Evolutionary conservation across 2,329 filamentous ascomycete genomes (phyloP).

Genomic region (Tolypocladium pustulatum): DNA sequence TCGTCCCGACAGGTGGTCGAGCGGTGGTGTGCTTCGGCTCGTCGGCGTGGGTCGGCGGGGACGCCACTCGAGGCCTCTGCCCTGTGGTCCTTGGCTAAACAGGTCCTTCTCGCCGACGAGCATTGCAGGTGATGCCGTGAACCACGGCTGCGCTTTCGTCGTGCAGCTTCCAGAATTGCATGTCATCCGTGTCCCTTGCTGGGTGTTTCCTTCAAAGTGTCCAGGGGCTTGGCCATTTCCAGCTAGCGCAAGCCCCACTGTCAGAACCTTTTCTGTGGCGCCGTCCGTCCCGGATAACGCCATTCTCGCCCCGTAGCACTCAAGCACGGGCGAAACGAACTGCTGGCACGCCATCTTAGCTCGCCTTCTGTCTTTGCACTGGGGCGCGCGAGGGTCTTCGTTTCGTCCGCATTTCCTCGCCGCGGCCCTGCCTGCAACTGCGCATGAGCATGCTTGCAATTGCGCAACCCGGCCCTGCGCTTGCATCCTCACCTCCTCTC

Average conservation of each 20-base stretch:
- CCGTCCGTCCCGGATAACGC: constrained; percentile 19
- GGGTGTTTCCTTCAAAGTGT: no score
- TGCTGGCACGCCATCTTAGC: constrained; percentile 1
- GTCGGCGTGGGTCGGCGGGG: neutral
- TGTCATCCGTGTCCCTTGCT: no score
- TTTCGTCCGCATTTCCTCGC: neutral
- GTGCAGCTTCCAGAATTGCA: neutral
- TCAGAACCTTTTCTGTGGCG: neutral
- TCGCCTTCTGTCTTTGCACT: neutral
- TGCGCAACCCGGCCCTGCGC: neutral
- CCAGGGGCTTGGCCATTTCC: neutral
- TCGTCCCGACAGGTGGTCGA: neutral
- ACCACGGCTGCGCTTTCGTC: neutral
- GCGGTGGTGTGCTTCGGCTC: neutral
- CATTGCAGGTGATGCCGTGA: neutral
- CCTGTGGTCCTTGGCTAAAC: neutral
- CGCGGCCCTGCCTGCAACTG: neutral
- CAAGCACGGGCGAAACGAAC: constrained; percentile 2
- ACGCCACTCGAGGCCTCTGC: neutral
- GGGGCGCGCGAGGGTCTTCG: neutral
- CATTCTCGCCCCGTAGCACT: constrained; percentile 27
- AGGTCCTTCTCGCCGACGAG: neutral
- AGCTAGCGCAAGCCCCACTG: neutral
- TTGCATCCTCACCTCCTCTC: neutral
- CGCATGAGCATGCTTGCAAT: neutral